Base-by-base conservation (phyloP, 108 stramenopile species). In the Fragilariopsis cylindrus region DNA sequence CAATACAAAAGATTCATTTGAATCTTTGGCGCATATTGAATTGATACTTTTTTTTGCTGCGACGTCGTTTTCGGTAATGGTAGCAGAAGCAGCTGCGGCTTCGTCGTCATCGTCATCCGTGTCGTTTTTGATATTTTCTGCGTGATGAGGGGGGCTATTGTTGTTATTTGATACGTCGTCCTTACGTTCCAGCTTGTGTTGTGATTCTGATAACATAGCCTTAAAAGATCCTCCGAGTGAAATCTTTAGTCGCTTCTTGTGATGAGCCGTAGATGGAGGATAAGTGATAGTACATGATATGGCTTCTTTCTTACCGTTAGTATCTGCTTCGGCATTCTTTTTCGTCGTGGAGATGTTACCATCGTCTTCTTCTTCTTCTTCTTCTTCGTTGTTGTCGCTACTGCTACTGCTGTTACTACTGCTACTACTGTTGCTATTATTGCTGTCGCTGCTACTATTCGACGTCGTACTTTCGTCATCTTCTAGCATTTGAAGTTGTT, bases 341-440 rank as follows among this genome's bases (percentile, higher is more conserved):
- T 5, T 44, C 57, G 57, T 57, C 12, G 30, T 7, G 7, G 57
- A 57, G 21, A 41, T 60, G 44, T 42, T 40, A 7, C 43, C 62
- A 70, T 62, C 77, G 50, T 67, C 65, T 42, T 65, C 63, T 12
- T 69, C 78, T 42, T 73, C 78, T 42, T 73, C 56, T 3, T 60
- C 64, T 12, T 72, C 65, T 8, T 64, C 60, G 4, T 71, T 50
- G n/a, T 54, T 48, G 39, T 67, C 73, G 16, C 41, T 13, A 8
- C 39, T 18, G 7, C 13, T 81, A n/a, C 11, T 72, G 19, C n/a
- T 45, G 64, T n/a, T 12, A 43, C 44, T 40, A 16, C 47, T 50
- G n/a, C 43, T 48, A 40, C 57, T 67, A 1, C 48, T 13, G 8
- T 48, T 18, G 3, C 13, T 81, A n/a, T 7, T 72, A 42, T 74